phyloP scores from a whole-genome alignment of 2,329 filamentous ascomycete species.

The Pseudocercospora crystallina region DNA sequence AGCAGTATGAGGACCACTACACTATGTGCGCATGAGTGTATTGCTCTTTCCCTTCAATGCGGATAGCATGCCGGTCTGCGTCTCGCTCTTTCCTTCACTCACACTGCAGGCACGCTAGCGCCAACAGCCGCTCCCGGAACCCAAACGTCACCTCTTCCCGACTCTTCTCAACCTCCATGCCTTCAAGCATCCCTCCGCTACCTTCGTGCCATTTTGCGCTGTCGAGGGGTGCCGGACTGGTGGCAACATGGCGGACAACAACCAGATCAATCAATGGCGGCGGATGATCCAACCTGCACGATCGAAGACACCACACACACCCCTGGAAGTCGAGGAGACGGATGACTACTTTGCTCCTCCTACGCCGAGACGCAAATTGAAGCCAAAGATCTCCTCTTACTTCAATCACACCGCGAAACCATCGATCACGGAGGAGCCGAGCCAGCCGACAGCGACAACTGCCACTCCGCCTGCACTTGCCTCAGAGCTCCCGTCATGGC shows the following conservation, averaged over 20 bases:
- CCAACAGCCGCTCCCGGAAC: too few species aligned
- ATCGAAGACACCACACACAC: slow-evolving; percentile 28
- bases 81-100: too few species aligned
- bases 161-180: neutral
- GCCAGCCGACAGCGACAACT: too few species aligned
- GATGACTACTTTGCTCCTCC: slow-evolving; percentile 30
- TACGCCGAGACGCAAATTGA: slow-evolving; percentile 36
- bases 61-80: too few species aligned
- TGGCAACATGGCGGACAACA: slow-evolving; percentile 34
- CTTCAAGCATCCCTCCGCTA: too few species aligned
- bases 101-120: too few species aligned
- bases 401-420: slow-evolving; percentile 27
- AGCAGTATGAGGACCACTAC: too few species aligned
- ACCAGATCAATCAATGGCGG: slow-evolving; percentile 38
- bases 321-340: slow-evolving; percentile 32
- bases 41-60: too few species aligned
- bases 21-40: too few species aligned
- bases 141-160: neutral
- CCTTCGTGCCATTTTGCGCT: too few species aligned
- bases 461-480: slow-evolving; percentile 5
- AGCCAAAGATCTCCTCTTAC: slow-evolving; percentile 42
- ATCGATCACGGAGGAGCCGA: slow-evolving; percentile 12
- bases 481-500: slow-evolving; percentile 29
- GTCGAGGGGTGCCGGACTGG: neutral
- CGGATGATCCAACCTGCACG: slow-evolving; percentile 35